Conservation (phyloP, 176 grass and related monocot species). For the Eragrostis nindensis region DNA sequence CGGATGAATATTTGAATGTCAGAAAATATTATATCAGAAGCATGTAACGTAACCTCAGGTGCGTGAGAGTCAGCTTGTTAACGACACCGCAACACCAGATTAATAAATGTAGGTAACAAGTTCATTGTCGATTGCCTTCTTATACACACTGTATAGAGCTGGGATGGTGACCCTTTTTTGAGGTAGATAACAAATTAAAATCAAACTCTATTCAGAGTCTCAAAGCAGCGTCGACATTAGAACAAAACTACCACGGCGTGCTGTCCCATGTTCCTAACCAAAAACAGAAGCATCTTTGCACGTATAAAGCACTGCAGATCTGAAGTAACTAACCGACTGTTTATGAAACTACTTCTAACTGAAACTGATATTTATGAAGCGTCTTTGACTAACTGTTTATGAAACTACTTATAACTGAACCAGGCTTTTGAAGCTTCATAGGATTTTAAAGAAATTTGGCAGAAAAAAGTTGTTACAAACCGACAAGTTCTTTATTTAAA, state of each 20-base stretch:
- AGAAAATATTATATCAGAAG: conserved; percentile 9
- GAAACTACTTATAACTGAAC: neutral
- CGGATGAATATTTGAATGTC: neutral
- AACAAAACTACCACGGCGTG: conserved; percentile 14
- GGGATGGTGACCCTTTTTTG: neutral
- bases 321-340: neutral
- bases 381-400: conserved; percentile 7
- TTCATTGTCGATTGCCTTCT: neutral
- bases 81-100: neutral
- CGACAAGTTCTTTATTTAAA: neutral
- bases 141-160: neutral
- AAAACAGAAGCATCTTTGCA: conserved; percentile 12
- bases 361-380: neutral
- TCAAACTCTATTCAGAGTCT: conserved; percentile 6
- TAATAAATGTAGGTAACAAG: neutral
- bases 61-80: conserved; percentile 12
- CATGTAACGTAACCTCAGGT: conserved; percentile 5
- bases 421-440: neutral
- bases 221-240: neutral
- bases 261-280: conserved; percentile 14
- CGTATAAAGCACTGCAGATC: neutral
- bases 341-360: neutral
- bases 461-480: neutral
- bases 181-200: conserved; percentile 13
- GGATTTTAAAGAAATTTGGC: neutral